These are phyloP conservation scores for Seminavis robusta DNA, from an alignment of 108 stramenopile species.

Conservation along the genomic window DNA sequence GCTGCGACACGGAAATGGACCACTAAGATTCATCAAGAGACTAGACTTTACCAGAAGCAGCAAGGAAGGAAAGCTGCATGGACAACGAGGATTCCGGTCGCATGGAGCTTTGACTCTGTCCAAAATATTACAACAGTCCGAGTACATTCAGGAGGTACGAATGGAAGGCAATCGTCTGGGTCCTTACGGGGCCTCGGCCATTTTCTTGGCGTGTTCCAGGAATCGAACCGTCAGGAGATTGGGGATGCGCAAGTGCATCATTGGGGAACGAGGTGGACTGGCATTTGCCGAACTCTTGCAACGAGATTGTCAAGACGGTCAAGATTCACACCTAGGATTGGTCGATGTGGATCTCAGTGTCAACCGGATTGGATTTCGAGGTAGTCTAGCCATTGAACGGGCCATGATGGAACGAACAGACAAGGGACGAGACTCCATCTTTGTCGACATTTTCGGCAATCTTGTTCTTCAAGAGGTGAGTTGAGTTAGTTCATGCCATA, in stretches of 20 bases:
- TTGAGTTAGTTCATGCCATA: no score
- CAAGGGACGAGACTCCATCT: slow-evolving; percentile 6
- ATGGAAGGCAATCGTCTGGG: slow-evolving; percentile 67
- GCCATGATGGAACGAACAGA: slow-evolving; percentile 27
- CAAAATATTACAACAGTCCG: slow-evolving; percentile 44
- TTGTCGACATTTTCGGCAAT: slow-evolving; percentile 72
- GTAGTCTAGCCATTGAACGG: slow-evolving; percentile 51
- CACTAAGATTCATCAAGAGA: slow-evolving; percentile 45
- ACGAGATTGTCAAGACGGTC: no score
- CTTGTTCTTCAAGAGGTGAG: slow-evolving; percentile 76
- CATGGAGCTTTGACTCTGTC: slow-evolving; percentile 77
- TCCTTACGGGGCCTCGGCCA: slow-evolving; percentile 69
- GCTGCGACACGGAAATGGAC: slow-evolving; percentile 59
- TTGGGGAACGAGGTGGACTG: slow-evolving; percentile 71
- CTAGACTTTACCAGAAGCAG: slow-evolving; percentile 64
- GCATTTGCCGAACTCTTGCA: slow-evolving; percentile 58
- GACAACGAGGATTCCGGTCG: slow-evolving; percentile 49
- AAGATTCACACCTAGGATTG: slow-evolving; percentile 25
- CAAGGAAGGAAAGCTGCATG: slow-evolving; percentile 44
- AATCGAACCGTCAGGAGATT: slow-evolving; percentile 49
- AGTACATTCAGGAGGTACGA: slow-evolving; percentile 62
- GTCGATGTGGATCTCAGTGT: slow-evolving; percentile 57
- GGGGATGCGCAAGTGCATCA: slow-evolving; percentile 58
- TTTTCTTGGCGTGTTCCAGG: slow-evolving; percentile 53
- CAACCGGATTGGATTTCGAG: slow-evolving; percentile 70